Conservation (phyloP, 345 rosid species). For the Populus tremula region DNA sequence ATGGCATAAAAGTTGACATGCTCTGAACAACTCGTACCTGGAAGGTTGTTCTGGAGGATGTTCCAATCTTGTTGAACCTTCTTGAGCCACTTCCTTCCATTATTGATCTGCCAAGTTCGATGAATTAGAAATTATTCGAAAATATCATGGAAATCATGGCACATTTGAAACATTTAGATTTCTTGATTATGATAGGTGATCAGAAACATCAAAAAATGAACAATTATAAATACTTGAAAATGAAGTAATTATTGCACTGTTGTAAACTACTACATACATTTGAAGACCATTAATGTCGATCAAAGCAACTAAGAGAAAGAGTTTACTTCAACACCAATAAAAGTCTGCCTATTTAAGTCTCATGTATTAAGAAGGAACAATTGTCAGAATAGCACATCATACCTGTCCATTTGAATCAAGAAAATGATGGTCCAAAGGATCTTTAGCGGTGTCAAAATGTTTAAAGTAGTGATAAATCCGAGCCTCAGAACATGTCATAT, state of each 20-base stretch:
- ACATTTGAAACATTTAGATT: background rate
- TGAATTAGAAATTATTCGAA: background rate
- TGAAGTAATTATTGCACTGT: background rate
- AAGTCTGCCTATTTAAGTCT: background rate
- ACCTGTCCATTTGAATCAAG: conserved; percentile 70
- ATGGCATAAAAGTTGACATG: conserved; percentile 4
- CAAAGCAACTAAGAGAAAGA: background rate
- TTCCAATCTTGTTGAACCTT: conserved; percentile 98
- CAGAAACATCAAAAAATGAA: background rate
- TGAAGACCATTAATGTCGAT: background rate
- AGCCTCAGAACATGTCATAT: conserved; percentile 33
- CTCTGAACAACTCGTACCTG: conserved; percentile 52
- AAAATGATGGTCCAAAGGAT: conserved; percentile 82
- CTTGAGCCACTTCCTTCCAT: conserved; percentile 84
- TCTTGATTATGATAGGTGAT: background rate
- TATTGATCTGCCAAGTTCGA: conserved; percentile 51
- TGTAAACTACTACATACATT: background rate
- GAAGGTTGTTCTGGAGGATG: conserved; percentile 93
- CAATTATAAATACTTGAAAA: background rate
- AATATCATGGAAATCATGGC: background rate
- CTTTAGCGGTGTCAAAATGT: conserved; percentile 74
- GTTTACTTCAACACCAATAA: background rate
- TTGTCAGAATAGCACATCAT: background rate
- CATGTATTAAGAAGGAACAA: background rate
- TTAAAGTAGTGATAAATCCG: conserved; percentile 46